Percentiles rank a stretch among this genome's conserved stretches.
These are phyloP conservation scores for Debaryomyces hansenii DNA, from an alignment of 805 yeast species.

Conservation along the genomic window DNA sequence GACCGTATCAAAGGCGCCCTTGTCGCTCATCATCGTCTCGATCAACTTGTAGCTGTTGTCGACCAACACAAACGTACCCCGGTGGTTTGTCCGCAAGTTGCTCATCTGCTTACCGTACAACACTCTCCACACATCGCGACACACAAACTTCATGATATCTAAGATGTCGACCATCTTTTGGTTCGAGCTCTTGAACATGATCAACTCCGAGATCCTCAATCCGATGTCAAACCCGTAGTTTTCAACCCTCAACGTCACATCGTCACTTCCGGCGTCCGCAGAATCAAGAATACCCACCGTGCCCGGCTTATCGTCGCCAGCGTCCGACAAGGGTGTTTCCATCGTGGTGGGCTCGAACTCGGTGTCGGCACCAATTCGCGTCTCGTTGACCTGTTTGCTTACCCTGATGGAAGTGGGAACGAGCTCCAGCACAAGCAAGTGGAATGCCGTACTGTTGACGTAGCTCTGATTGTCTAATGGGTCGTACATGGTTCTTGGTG, in stretches of 20 bases:
- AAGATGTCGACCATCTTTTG: slow-evolving; percentile 60
- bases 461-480: slow-evolving; percentile 25
- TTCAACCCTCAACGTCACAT: slow-evolving; percentile 61
- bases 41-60: slow-evolving; percentile 65
- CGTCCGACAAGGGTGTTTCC: slow-evolving; percentile 25
- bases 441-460: slow-evolving; percentile 58
- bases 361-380: slow-evolving; percentile 10
- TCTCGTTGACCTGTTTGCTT: slow-evolving; percentile 43
- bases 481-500: slow-evolving; percentile 6
- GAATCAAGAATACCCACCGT: slow-evolving; percentile 41
- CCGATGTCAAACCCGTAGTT: slow-evolving; percentile 73
- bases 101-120: slow-evolving; percentile 87
- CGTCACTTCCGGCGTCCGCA: slow-evolving; percentile 41
- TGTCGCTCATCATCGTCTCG: slow-evolving; percentile 46
- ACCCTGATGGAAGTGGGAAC: slow-evolving; percentile 72
- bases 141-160: slow-evolving; percentile 86
- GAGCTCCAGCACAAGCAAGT: slow-evolving; percentile 70
- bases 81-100: slow-evolving; percentile 86
- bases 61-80: slow-evolving; percentile 78
- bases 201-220: slow-evolving; percentile 49
- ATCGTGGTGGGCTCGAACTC: slow-evolving; percentile 3
- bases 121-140: slow-evolving; percentile 87
- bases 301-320: slow-evolving; percentile 41
- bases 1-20: slow-evolving; percentile 45
- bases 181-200: slow-evolving; percentile 36